Evolutionary conservation across 2,329 filamentous ascomycete genomes (phyloP), one percentile per base, ranked within the genome.

Genomic region (Claviceps digitariae): DNA sequence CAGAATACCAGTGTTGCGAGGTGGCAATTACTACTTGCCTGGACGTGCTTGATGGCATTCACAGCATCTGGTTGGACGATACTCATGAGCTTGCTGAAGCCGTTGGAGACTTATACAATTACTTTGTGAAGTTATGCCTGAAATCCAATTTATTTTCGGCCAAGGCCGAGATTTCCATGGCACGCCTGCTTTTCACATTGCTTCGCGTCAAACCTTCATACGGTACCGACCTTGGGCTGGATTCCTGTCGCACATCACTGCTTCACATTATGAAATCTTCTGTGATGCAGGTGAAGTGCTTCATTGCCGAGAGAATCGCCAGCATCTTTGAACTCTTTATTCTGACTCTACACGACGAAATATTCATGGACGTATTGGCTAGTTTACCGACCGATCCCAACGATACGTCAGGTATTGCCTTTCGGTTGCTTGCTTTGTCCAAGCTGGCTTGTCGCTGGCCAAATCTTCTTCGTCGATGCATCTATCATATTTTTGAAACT

Each of bases 401-500:
- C 34, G 84, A 83, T 67, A 69, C 76, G 13, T 90, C 96, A 67
- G 91, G 90, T 0, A 91, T 97, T 59, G 87, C 89, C 0, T 79
- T 95, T 57, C 83, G 93, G 6, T 71, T 97, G 2, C 79, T 87
- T 57, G 80, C 88, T 9, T 72, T 97, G 12, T 81, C 86, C 1
- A 82, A 82, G 53, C 72, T 98, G 54, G 93, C 87, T 25, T 87
- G 88, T 31, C 72, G 75, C 50, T 97, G 91, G 87, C 83, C 89
- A 55, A 95, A 90, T 0, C 74, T 97, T 21, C 75, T 96, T 45
- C 84, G 90, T 51, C 82, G 86, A 58, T 90, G 89, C 58, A 86
- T 95, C 20, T 98, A 96, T 65, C 86, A 93, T 66, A 90, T 97
- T 23, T 95, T 97, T 60, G 93, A 97, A 66, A 89, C 86, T 0